Evolutionary conservation across 768 basidiomycete genomes (phyloP).

Genomic region (Exsudoporus frostii): DNA sequence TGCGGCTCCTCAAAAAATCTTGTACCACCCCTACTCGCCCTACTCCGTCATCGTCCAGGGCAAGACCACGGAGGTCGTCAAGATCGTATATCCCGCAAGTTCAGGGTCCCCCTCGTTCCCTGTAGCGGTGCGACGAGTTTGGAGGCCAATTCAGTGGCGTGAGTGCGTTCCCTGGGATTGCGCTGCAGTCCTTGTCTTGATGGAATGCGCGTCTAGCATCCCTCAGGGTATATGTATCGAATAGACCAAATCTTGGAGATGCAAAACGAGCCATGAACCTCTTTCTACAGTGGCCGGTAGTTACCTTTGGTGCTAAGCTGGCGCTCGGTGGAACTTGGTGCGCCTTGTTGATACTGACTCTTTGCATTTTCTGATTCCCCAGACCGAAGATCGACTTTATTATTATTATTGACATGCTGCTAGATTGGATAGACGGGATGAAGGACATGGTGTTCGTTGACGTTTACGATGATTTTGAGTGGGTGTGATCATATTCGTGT

Average conservation of each 20-base stretch:
- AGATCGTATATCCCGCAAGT: conserved; percentile 68
- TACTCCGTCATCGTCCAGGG: conserved; percentile 59
- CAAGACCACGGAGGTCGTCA: conserved; percentile 69
- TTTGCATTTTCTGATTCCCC: too few species aligned
- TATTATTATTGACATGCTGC: too few species aligned
- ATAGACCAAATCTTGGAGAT: conserved; percentile 62
- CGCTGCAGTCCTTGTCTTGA: conserved; percentile 1
- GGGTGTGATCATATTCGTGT: too few species aligned
- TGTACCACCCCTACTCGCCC: conserved; percentile 59
- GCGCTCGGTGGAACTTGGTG: conserved; percentile 74
- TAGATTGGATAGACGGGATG: too few species aligned
- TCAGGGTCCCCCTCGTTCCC: conserved; percentile 71
- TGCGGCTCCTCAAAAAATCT: conserved; percentile 69
- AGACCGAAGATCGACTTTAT: too few species aligned
- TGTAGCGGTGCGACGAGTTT: conserved; percentile 85
- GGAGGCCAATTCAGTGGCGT: conserved; percentile 83
- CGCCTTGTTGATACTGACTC: too few species aligned
- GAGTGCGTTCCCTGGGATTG: conserved; percentile 11
- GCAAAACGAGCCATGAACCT: background rate
- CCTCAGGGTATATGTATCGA: conserved; percentile 67
- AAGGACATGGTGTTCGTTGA: too few species aligned
- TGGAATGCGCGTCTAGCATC: conserved; percentile 25
- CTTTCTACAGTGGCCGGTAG: conserved; percentile 55
- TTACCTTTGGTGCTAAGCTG: conserved; percentile 75
- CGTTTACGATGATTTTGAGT: too few species aligned